These are phyloP conservation scores for Exophiala phaeomuriformis DNA, from an alignment of 2,329 filamentous ascomycete species.

Conservation along the genomic window DNA sequence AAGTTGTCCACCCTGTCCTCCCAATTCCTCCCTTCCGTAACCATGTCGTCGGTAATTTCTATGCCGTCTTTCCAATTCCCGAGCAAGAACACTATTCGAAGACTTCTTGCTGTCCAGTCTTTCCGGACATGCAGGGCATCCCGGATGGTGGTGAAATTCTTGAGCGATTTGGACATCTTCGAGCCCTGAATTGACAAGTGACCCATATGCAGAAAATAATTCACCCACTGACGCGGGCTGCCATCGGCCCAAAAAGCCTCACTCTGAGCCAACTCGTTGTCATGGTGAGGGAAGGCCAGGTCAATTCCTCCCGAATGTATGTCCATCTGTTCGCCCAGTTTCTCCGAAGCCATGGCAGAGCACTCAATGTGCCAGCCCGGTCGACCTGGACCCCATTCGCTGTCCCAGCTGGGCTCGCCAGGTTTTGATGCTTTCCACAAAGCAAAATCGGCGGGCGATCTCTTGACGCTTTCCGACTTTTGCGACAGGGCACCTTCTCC, in stretches of 20 bases:
- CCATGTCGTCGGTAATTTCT: constrained; percentile 79
- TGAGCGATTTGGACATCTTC: constrained; percentile 93
- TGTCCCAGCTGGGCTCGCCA: constrained; percentile 85
- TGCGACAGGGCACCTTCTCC: constrained; percentile 74
- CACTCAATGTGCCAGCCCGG: constrained; percentile 98
- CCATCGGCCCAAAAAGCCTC: constrained; percentile 67
- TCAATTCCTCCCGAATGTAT: constrained; percentile 92
- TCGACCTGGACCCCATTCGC: constrained; percentile 76
- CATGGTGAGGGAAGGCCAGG: constrained; percentile 83
- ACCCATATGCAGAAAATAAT: constrained; percentile 94
- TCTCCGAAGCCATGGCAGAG: constrained; percentile 86
- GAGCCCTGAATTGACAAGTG: constrained; percentile 81
- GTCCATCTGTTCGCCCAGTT: constrained; percentile 79
- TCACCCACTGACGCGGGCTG: constrained; percentile 67
- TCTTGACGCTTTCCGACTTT: constrained; percentile 55
- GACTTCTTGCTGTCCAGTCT: constrained; percentile 67
- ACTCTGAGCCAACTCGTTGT: constrained; percentile 84
- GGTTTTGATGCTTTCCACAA: constrained; percentile 90
- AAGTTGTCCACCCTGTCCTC: constrained; percentile 71
- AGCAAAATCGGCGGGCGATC: constrained; percentile 74
- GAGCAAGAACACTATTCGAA: constrained; percentile 80
- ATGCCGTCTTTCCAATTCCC: constrained; percentile 86
- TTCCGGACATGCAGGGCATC: constrained; percentile 60
- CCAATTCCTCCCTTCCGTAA: constrained; percentile 67
- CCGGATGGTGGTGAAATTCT: constrained; percentile 91